Conservation (phyloP, 192 early-diverging fungal species). For the Dimargaris xerosporica region DNA sequence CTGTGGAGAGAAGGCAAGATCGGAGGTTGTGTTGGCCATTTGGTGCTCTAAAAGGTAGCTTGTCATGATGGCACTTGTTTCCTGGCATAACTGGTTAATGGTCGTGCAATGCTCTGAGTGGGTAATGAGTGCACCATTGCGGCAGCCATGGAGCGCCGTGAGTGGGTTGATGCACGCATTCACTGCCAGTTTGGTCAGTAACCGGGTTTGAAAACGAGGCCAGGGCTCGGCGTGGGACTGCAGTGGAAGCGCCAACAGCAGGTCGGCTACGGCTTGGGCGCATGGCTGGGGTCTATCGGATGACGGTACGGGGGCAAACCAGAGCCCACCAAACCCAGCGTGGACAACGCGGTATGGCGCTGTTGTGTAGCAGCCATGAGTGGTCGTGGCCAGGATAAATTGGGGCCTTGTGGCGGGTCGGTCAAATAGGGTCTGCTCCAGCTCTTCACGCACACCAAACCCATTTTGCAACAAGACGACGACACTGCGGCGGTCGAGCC, state of each 20-base stretch:
- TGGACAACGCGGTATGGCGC: constrained; percentile 35
- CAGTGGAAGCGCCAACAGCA: constrained; percentile 19
- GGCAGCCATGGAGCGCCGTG: constrained; percentile 35
- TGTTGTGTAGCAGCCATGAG: constrained; percentile 33
- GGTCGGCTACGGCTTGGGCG: constrained; percentile 15
- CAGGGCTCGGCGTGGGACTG: constrained; percentile 22
- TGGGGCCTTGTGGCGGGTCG: constrained; percentile 19
- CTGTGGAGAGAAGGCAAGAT: no score
- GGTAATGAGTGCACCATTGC: constrained; percentile 34
- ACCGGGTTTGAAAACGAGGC: constrained; percentile 25
- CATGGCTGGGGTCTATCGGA: constrained; percentile 11
- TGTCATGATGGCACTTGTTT: constrained; percentile 14
- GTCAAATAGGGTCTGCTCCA: constrained; percentile 20
- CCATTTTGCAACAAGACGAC: constrained; percentile 55
- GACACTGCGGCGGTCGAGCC: constrained; percentile 30
- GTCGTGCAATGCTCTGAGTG: constrained; percentile 10
- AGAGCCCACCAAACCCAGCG: constrained; percentile 36
- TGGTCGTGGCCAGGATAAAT: constrained; percentile 34
- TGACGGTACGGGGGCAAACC: constrained; percentile 18
- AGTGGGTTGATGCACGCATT: constrained; percentile 52
- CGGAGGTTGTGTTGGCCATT: no score
- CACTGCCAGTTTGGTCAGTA: constrained; percentile 42
- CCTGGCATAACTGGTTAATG: constrained; percentile 16
- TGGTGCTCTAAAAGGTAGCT: no score
- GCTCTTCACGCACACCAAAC: constrained; percentile 39